Conservation (phyloP, 768 basidiomycete species). For the Galerina sulciceps region DNA sequence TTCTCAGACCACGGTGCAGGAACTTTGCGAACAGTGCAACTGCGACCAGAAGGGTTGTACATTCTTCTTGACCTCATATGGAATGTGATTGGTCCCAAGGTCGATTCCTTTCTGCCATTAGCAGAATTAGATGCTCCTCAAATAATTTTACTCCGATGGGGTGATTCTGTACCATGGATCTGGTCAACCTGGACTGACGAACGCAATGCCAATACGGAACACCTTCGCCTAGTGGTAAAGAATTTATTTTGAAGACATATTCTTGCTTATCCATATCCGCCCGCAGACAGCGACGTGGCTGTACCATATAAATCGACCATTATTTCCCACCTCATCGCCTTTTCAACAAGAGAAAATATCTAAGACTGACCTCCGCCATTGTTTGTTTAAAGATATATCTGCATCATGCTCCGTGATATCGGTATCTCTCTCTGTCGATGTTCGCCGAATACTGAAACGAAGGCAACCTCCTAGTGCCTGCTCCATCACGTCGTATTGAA, state of each 20-base stretch:
- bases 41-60: constrained; percentile 52
- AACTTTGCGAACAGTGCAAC: constrained; percentile 16
- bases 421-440: constrained; percentile 1
- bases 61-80: constrained; percentile 50
- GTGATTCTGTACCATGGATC: constrained; percentile 59
- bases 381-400: constrained; percentile 14
- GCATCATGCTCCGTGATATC: constrained; percentile 19
- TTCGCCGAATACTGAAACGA: not conserved
- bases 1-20: not conserved
- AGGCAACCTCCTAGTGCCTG: not conserved
- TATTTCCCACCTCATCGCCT: not conserved
- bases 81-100: constrained; percentile 36
- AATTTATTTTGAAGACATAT: not conserved
- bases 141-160: constrained; percentile 61
- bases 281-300: constrained; percentile 59
- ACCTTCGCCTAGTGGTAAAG: constrained; percentile 53
- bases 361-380: constrained; percentile 6
- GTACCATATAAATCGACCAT: constrained; percentile 37
- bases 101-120: constrained; percentile 12
- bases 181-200: constrained; percentile 69
- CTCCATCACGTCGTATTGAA: not conserved
- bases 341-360: not conserved
- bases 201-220: constrained; percentile 51
- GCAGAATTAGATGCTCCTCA: constrained; percentile 35
- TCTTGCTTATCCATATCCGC: not conserved